Evolutionary conservation across 257 asterid species (phyloP).

Genomic region (Orobanche coerulescens): DNA sequence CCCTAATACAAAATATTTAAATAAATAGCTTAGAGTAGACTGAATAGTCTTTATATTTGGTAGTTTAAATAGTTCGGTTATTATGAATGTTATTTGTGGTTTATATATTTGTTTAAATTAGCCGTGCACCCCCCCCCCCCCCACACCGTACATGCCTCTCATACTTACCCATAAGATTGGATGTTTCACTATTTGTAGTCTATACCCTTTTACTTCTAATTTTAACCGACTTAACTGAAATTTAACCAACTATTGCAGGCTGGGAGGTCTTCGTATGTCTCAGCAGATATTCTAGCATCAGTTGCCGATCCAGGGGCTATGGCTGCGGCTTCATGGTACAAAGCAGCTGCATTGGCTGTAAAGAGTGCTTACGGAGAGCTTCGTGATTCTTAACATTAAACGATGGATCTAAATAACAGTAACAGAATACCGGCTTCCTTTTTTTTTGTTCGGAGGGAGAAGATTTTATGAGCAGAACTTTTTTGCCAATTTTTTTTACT

Average conservation of each 20-base stretch:
- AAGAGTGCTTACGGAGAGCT: slow-evolving; percentile 32
- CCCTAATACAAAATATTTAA: too few species aligned
- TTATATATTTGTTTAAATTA: too few species aligned
- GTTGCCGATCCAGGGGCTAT: slow-evolving; percentile 94
- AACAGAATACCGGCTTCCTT: slow-evolving; percentile 30
- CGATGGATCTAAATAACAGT: neutral
- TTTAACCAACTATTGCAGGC: slow-evolving; percentile 49
- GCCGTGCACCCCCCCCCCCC: too few species aligned
- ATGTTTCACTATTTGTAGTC: too few species aligned
- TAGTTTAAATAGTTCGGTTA: too few species aligned
- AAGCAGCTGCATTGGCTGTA: slow-evolving; percentile 68
- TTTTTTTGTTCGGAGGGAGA: slow-evolving; percentile 34
- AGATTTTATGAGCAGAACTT: slow-evolving; percentile 23
- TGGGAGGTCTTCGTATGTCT: slow-evolving; percentile 81
- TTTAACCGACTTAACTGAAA: neutral
- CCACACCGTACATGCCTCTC: too few species aligned
- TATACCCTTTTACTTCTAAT: neutral
- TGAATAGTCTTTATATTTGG: too few species aligned
- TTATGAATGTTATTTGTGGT: too few species aligned
- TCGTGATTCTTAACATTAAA: slow-evolving; percentile 20
- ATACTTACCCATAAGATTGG: too few species aligned
- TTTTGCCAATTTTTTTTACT: neutral
- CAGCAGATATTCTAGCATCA: slow-evolving; percentile 67
- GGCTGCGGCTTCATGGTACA: slow-evolving; percentile 93
- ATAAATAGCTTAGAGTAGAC: too few species aligned